A percentile compares a stretch with the other conserved stretches of the same genome.
phyloP scores from a whole-genome alignment of 1,284 basidiomycete genomes.

The Peniophora sp. region DNA sequence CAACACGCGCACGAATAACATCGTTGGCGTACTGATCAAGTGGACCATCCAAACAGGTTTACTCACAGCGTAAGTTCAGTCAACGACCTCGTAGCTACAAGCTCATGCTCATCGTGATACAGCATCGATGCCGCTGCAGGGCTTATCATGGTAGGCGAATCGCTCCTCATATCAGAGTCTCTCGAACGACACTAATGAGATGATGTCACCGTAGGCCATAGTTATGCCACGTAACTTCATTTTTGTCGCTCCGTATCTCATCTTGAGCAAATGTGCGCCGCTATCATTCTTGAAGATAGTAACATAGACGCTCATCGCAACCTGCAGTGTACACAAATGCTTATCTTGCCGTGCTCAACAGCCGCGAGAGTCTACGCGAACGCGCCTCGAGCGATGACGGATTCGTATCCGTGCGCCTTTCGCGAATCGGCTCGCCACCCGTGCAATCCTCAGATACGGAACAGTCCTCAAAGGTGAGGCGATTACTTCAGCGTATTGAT shows the following conservation, averaged over 20 bases:
- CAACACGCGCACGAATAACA: constrained; percentile 27
- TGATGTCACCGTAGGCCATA: constrained; percentile 24
- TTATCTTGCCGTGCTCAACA: constrained; percentile 43
- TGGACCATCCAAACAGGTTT: constrained; percentile 30
- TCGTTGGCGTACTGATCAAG: constrained; percentile 26
- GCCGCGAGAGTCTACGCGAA: constrained; percentile 30
- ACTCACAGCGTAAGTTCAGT: constrained; percentile 45
- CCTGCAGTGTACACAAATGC: constrained; percentile 41
- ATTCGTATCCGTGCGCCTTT: constrained; percentile 33
- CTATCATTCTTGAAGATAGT: not conserved
- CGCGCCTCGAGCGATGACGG: constrained; percentile 24
- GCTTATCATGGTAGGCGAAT: constrained; percentile 26
- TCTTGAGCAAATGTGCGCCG: constrained; percentile 42
- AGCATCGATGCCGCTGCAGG: constrained; percentile 34
- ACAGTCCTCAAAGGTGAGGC: too few relatives aligned
- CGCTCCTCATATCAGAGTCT: not conserved
- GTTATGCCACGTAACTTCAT: constrained; percentile 42
- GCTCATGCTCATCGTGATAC: not conserved
- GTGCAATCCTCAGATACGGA: too few relatives aligned
- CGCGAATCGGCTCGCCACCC: constrained; percentile 8
- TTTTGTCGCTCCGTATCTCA: constrained; percentile 44
- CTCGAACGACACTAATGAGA: not conserved
- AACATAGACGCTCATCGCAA: not conserved
- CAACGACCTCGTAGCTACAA: not conserved
- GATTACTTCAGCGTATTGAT: too few relatives aligned